Percentiles rank a stretch among this genome's conserved stretches.
Evolutionary conservation across 768 basidiomycete species (phyloP).

Genomic region (Lentinula boryana): DNA sequence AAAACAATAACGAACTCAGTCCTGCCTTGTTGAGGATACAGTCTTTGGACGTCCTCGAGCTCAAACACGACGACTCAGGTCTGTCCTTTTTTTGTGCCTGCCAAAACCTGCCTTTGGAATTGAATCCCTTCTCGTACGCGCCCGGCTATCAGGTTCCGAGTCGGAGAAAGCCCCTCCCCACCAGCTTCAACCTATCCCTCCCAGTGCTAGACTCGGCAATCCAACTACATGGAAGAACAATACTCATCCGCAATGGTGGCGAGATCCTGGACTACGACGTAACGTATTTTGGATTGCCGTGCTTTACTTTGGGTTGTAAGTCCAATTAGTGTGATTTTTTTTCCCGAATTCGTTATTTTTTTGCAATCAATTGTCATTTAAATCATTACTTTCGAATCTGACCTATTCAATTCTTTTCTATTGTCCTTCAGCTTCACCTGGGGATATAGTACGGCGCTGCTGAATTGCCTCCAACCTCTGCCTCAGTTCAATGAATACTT

Average conservation of each 20-base stretch:
- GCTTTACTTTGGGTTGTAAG: conserved; percentile 3
- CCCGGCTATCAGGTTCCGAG: neutral
- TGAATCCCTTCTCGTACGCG: neutral
- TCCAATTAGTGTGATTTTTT: neutral
- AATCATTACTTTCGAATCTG: neutral
- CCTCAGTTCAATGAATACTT: conserved; percentile 5
- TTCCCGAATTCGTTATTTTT: neutral
- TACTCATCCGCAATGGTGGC: conserved; percentile 2
- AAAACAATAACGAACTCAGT: neutral
- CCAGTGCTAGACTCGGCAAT: neutral
- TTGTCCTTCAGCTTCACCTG: neutral
- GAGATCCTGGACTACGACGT: neutral
- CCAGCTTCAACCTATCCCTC: neutral
- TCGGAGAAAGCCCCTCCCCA: neutral
- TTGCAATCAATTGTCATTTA: neutral
- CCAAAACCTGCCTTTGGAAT: neutral
- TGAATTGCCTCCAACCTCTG: conserved; percentile 2
- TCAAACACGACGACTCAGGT: neutral
- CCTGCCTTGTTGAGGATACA: neutral
- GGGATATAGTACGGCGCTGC: conserved; percentile 3
- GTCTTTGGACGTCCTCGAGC: neutral
- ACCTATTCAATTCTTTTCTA: neutral
- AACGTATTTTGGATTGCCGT: conserved; percentile 4
- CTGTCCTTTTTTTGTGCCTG: neutral
- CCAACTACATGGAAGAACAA: conserved; percentile 1